These are phyloP conservation scores for Tricholomella constricta DNA, from an alignment of 768 basidiomycete species.

Conservation along the genomic window DNA sequence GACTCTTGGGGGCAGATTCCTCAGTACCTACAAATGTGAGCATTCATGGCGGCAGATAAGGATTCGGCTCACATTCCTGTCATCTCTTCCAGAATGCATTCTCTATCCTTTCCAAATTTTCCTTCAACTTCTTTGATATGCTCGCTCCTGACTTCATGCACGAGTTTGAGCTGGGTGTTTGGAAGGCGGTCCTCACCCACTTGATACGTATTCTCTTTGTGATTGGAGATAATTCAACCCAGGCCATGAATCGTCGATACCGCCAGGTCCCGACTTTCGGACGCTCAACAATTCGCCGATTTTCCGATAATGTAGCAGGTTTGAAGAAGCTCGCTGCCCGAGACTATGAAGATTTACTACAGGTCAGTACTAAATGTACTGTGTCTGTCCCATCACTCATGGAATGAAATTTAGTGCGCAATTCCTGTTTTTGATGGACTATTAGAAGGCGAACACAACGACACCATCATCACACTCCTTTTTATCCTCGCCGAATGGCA, in stretches of 20 bases:
- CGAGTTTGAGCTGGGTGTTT: conserved; percentile 39
- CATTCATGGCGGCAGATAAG: background rate
- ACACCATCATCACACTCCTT: conserved; percentile 13
- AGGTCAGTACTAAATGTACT: conserved; percentile 14
- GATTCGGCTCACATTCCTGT: background rate
- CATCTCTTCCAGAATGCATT: conserved; percentile 31
- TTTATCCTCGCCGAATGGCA: conserved; percentile 26
- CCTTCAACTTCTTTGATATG: conserved; percentile 25
- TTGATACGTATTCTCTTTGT: conserved; percentile 30
- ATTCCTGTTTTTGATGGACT: conserved; percentile 39
- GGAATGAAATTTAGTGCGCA: conserved; percentile 21
- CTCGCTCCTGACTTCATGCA: conserved; percentile 34
- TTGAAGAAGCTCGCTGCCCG: conserved; percentile 32
- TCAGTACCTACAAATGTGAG: conserved; percentile 20
- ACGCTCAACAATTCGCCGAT: conserved; percentile 33
- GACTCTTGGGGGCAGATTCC: conserved; percentile 15
- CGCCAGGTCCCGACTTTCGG: background rate
- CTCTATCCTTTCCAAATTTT: conserved; percentile 14
- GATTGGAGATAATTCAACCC: background rate
- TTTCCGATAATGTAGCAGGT: conserved; percentile 28
- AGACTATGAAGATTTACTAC: conserved; percentile 28
- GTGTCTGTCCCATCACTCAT: background rate
- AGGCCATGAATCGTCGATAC: too few species aligned
- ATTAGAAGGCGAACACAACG: conserved; percentile 16
- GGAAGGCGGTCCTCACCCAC: conserved; percentile 35